A percentile compares a stretch with the other conserved stretches of the same genome.
phyloP scores from a whole-genome alignment of 352 stramenopile genomes.

The Sclerospora graminicola region DNA sequence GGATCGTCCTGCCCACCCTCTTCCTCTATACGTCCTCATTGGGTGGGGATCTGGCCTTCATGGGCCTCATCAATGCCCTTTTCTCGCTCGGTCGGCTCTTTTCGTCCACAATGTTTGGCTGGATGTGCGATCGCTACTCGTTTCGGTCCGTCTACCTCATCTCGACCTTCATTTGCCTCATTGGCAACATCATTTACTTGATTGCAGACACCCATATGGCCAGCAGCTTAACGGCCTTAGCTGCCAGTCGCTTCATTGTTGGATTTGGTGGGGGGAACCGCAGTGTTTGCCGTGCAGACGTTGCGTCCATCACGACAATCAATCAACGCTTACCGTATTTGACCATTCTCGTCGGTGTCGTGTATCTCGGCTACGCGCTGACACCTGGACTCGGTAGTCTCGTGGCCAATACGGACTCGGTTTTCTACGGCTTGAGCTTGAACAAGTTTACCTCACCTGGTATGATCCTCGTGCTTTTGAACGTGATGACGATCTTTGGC shows the following conservation, averaged over 20 bases:
- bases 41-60: constrained; percentile 41
- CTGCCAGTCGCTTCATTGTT: constrained; percentile 48
- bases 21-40: constrained; percentile 53
- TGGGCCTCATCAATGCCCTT: constrained; percentile 49
- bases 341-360: constrained; percentile 53
- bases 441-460: constrained; percentile 50
- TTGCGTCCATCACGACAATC: constrained; percentile 49
- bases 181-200: constrained; percentile 54
- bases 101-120: constrained; percentile 53
- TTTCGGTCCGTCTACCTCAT: constrained; percentile 52
- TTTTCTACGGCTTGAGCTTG: constrained; percentile 32
- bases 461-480: constrained; percentile 39
- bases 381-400: constrained; percentile 48
- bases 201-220: constrained; percentile 30
- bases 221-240: constrained; percentile 30
- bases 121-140: constrained; percentile 44
- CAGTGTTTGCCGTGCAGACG: constrained; percentile 59
- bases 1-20: constrained; percentile 53
- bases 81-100: constrained; percentile 53
- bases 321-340: constrained; percentile 53
- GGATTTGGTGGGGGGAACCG: constrained; percentile 64
- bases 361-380: constrained; percentile 64
- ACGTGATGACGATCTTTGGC: constrained; percentile 31
- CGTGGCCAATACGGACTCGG: constrained; percentile 28
- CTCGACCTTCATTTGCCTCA: constrained; percentile 22